These are phyloP conservation scores for Blastobotrys attinorum DNA, from an alignment of 805 yeast species.

Conservation along the genomic window DNA sequence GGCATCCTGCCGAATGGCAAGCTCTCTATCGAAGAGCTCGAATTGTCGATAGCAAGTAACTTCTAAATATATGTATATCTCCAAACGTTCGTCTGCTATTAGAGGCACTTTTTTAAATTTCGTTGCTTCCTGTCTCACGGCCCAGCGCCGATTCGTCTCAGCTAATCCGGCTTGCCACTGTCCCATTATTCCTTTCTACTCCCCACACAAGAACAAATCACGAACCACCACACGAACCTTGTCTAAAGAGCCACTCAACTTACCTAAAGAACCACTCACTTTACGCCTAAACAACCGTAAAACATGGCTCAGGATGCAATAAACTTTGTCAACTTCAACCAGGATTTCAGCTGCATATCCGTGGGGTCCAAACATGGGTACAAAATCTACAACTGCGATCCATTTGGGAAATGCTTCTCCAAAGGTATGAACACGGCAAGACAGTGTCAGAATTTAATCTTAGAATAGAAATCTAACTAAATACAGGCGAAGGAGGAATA, in stretches of 20 bases:
- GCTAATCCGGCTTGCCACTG: too few relatives aligned
- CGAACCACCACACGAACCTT: too few relatives aligned
- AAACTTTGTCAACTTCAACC: conserved; percentile 69
- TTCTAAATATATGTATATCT: too few relatives aligned
- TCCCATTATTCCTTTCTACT: too few relatives aligned
- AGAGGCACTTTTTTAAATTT: too few relatives aligned
- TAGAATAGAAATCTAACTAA: conserved; percentile 1
- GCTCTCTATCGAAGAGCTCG: conserved; percentile 19
- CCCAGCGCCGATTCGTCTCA: too few relatives aligned
- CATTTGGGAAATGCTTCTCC: conserved; percentile 66
- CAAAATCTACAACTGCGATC: conserved; percentile 79
- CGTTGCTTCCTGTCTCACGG: too few relatives aligned
- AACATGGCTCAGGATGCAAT: conserved; percentile 16
- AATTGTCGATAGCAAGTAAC: conserved; percentile 6
- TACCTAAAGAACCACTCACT: too few relatives aligned
- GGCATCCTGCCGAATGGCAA: conserved; percentile 23
- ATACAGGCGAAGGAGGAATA: conserved; percentile 31
- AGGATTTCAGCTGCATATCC: conserved; percentile 77
- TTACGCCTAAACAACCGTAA: background rate
- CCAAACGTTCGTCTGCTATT: too few relatives aligned
- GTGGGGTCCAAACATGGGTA: conserved; percentile 60
- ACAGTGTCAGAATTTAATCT: too few relatives aligned
- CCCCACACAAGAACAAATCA: too few relatives aligned
- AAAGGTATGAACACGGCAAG: conserved; percentile 32
- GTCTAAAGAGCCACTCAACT: too few relatives aligned